Evolutionary conservation across 208 protist genomes (phyloP), one percentile per base, ranked within the genome.

Genomic region (Plasmodiophora brassicae): DNA sequence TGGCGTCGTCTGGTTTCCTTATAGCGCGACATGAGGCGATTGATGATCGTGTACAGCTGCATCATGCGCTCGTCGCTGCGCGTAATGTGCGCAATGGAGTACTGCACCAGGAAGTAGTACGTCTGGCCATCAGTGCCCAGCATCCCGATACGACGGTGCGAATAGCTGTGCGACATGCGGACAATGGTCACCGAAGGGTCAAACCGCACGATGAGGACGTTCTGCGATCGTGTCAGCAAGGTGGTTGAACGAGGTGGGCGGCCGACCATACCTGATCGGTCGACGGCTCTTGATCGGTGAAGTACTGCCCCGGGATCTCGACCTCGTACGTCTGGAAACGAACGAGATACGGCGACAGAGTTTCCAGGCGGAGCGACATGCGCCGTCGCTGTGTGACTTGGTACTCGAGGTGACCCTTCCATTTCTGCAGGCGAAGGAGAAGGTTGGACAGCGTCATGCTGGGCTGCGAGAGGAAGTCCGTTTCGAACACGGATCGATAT

Each of bases 11-110:
- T 1, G n/a, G 87, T 89, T 25, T 89, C 87, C 8, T 85, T 36
- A 39, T 89, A 89, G 8, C 83, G 54, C 1, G 8, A 32, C 87
- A 89, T 89, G 38, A 89, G n/a, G 22, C 87, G 57, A 39, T 89
- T 89, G 32, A 89, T 53, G 53, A 89, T 46, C 1, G 83, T 71
- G 45, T 89, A 89, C 8, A 89, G 41, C 43, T 89, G 87, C 87
- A 89, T 89, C 87, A 89, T 89, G 57, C 87, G 87, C 28, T 89
- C 87, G 41, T 89, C 87, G 60, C 87, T 87, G 22, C 87, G 54
- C 14, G 57, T 89, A 50, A 89, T 89, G 71, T 89, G 87, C 8
- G 87, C 57, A 44, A 89, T 89, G 35, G 60, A 87, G 60, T 89
- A 89, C 60, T 89, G 87, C 35, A 89, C 87, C 35, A 89, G 71